Percentiles rank a stretch among this genome's conserved stretches.
Conservation (phyloP, 164 flowering plant species). For the Echeveria elegans region DNA sequence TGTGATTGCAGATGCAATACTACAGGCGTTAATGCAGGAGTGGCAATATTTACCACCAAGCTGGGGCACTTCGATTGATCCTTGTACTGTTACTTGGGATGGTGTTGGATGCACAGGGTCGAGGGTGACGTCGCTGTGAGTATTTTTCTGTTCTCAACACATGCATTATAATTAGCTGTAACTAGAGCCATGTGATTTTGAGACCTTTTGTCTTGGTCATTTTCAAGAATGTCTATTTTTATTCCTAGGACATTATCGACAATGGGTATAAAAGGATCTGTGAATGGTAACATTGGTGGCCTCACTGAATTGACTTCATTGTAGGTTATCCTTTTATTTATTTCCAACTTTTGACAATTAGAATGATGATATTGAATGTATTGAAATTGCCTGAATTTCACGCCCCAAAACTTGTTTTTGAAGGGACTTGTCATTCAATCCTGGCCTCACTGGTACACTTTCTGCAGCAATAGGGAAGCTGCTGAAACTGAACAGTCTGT, state of each 20-base stretch:
- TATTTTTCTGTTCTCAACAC: neutral
- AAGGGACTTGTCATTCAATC: constrained; percentile 52
- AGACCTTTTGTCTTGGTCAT: neutral
- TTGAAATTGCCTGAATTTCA: neutral
- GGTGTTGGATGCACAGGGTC: neutral
- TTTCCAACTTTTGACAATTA: neutral
- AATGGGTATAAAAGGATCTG: neutral
- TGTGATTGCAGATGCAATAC: neutral
- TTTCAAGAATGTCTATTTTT: neutral
- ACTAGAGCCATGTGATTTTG: neutral
- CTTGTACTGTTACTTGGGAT: neutral
- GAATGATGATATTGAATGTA: neutral
- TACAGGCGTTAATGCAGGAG: neutral
- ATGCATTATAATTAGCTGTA: too few relatives aligned
- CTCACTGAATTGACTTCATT: constrained; percentile 1
- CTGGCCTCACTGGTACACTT: constrained; percentile 41
- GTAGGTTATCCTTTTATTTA: constrained; percentile 1
- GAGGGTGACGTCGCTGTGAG: neutral
- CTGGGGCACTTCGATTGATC: neutral
- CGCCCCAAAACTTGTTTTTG: neutral
- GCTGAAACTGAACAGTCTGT: constrained; percentile 37
- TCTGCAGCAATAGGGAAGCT: constrained; percentile 36
- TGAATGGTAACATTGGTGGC: constrained; percentile 4
- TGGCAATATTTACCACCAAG: constrained; percentile 4
- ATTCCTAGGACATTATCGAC: neutral